Base-by-base conservation (phyloP, 768 basidiomycete genomes). In the Rhizopogon salebrosus region DNA sequence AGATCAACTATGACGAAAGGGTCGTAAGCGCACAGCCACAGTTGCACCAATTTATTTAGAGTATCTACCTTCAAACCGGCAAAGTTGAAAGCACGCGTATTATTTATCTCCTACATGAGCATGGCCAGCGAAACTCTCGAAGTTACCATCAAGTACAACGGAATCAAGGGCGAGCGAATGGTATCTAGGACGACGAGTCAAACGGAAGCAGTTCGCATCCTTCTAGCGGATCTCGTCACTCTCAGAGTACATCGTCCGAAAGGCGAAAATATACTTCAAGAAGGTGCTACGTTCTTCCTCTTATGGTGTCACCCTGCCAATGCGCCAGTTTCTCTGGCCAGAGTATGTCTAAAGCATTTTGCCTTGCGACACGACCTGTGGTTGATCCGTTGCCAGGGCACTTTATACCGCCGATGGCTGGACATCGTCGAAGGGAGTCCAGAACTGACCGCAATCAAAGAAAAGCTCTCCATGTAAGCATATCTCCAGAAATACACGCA, bases 211-310 rank as follows among this genome's bases (percentile, higher is more conserved):
- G 54, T 66, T 37, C 56, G 57, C 36, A 60, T 58, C 41, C 50
- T 68, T 35, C 60, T 68, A 49, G 58, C 54, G 38, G 66, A 69
- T 52, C 62, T 70, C 26, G 52, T 39, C n/a, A 55, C 54, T 36
- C 67, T 69, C 36, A 64, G 67, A 49, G 67, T 65, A 2, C 66
- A 69, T 41, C 59, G 55, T 0, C 67, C 66, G 0, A 58, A 65
- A 20, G 56, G 64, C 16, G 69, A 45, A 49, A 67, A 67, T 53
- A 58, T 67, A n/a, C 54, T 20, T 1, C 63, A 57, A 11, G 42
- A 53, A 41, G 14, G 49, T 2, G 63, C 61, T 0, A 54, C 57
- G 8, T 63, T 67, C 43, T 35, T 68, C 34, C 56, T 67, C n/a
- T 57, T 42, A 34, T 69, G 66, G 68, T 62, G 2, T 41, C 23